phyloP scores from a whole-genome alignment of 768 basidiomycete genomes.

The Leucocoprinus leucothites region DNA sequence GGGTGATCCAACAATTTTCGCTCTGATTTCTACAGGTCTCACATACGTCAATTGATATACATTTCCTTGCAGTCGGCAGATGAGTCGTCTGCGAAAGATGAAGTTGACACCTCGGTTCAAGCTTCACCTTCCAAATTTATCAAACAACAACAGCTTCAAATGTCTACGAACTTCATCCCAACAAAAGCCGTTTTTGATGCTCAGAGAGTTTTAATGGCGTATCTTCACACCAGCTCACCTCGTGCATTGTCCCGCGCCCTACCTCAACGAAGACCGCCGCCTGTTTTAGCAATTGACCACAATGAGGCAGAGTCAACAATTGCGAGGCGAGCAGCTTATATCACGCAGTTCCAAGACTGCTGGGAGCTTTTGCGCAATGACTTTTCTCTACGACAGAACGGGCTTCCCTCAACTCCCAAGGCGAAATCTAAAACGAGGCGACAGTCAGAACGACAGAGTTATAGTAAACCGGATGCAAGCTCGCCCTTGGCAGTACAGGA shows the following conservation, averaged over 20 bases:
- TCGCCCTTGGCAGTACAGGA: conserved; percentile 43
- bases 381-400: conserved; percentile 29
- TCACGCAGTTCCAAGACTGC: conserved; percentile 51
- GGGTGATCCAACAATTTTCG: neutral
- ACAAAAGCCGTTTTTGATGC: conserved; percentile 47
- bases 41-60: conserved; percentile 66
- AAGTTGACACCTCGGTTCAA: conserved; percentile 22
- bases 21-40: conserved; percentile 39
- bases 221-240: conserved; percentile 55
- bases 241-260: conserved; percentile 50
- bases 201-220: conserved; percentile 50
- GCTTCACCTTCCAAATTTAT: conserved; percentile 50
- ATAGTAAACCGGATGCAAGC: conserved; percentile 18
- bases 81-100: conserved; percentile 19
- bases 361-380: conserved; percentile 62
- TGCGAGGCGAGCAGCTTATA: conserved; percentile 49
- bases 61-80: conserved; percentile 61
- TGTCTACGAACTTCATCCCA: conserved; percentile 37
- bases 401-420: conserved; percentile 29
- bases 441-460: conserved; percentile 7
- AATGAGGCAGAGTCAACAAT: conserved; percentile 55
- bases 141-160: conserved; percentile 33
- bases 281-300: conserved; percentile 17
- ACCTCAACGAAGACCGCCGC: conserved; percentile 31
- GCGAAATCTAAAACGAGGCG: conserved; percentile 34